Percentiles rank a stretch among this genome's conserved stretches.
Evolutionary conservation across 2,329 filamentous ascomycete species (phyloP).

Genomic region (Lecanoromycetidae sp.): DNA sequence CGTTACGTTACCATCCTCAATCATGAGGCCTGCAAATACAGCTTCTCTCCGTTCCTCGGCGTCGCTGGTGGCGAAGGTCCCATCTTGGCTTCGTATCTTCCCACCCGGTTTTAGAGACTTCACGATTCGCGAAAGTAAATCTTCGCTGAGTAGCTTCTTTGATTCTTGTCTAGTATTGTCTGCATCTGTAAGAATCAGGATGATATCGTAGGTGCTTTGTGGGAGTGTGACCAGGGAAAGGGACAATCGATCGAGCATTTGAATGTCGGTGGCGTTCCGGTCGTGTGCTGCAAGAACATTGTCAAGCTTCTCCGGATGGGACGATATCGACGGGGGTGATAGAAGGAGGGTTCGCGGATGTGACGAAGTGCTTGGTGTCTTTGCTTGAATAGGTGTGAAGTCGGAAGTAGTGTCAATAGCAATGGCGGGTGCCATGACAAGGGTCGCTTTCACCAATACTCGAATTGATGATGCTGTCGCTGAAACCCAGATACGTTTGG

Average conservation of each 20-base stretch:
- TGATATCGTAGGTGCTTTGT: conserved; percentile 63
- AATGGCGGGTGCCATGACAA: conserved; percentile 13
- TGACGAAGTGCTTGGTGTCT: background rate
- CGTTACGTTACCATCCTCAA: conserved; percentile 49
- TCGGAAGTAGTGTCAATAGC: conserved; percentile 6
- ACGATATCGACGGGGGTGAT: conserved; percentile 78
- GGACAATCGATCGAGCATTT: conserved; percentile 92
- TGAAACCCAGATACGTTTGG: background rate
- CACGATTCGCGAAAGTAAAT: conserved; percentile 58
- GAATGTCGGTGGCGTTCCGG: conserved; percentile 68
- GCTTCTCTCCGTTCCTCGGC: conserved; percentile 57
- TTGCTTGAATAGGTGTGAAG: background rate
- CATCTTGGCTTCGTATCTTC: conserved; percentile 56
- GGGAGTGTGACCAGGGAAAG: conserved; percentile 70
- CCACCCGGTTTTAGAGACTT: conserved; percentile 58
- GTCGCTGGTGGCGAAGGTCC: conserved; percentile 38
- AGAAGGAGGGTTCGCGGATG: conserved; percentile 55
- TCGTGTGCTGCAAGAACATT: conserved; percentile 60
- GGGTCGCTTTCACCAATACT: no score
- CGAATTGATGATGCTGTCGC: no score
- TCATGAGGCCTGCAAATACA: conserved; percentile 66
- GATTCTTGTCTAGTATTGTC: conserved; percentile 57
- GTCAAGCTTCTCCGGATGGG: conserved; percentile 67
- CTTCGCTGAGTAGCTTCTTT: conserved; percentile 50
- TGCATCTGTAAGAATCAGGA: conserved; percentile 72